Base-by-base conservation (phyloP, 305 asterid species). In the Monarda citriodora region DNA sequence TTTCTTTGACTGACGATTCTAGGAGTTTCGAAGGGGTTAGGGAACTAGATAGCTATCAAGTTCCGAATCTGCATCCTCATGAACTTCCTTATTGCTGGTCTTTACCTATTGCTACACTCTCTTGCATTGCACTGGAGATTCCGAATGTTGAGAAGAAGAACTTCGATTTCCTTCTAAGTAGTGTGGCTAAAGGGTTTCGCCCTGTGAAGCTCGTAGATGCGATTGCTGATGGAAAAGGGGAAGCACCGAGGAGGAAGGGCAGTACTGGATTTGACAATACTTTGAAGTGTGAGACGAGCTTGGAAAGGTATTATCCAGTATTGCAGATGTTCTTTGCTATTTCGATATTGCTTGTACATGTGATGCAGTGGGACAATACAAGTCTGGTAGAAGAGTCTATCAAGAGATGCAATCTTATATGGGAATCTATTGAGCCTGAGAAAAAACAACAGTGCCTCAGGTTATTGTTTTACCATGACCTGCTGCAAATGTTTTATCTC, bases 261-360 rank as follows among this genome's bases (percentile, higher is more conserved):
- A n/a, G n/a, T n/a, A n/a, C n/a, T n/a, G n/a, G n/a, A n/a, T n/a
- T n/a, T n/a, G n/a, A n/a, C n/a, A n/a, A n/a, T n/a, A n/a, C n/a
- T n/a, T n/a, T n/a, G n/a, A n/a, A n/a, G n/a, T n/a, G n/a, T n/a
- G n/a, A n/a, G n/a, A n/a, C n/a, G n/a, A n/a, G n/a, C n/a, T n/a
- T n/a, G n/a, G n/a, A n/a, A n/a, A n/a, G n/a, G n/a, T n/a, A n/a
- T n/a, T n/a, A n/a, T n/a, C n/a, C n/a, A n/a, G n/a, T n/a, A n/a
- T n/a, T n/a, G n/a, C 87, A 94, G 99, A 86, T 91, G 97, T 91
- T 91, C 79, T 94, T 94, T 75, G 96, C 97, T 60, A 79, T 95
- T 65, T 86, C 96, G 32, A 80, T 88, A 69, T 77, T 94, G 88
- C 99, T 88, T 54, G 97, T 88, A 71, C 97, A 71, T 29, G 91